A percentile compares a stretch with the other conserved stretches of the same genome.
Conservation (phyloP, 129 eudicot species). For the Scalesia atractyloides region DNA sequence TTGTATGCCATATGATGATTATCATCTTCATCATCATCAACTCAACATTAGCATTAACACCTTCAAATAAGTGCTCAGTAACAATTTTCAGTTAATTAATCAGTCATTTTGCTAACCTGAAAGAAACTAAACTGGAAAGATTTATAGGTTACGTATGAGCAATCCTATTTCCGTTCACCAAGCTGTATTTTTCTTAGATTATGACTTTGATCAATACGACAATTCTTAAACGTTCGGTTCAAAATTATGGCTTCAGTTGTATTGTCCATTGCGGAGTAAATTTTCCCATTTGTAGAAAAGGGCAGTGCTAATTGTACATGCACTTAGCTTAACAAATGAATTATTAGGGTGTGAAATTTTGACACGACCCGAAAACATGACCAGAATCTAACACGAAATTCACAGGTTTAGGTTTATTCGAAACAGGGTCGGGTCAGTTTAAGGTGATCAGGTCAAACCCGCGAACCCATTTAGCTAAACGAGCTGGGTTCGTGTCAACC, state of each 20-base stretch:
- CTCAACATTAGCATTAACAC: background rate
- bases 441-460: too few species aligned
- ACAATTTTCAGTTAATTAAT: background rate
- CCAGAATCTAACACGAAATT: too few species aligned
- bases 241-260: background rate
- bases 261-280: background rate
- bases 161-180: background rate
- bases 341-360: background rate
- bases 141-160: background rate
- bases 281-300: slow-evolving; percentile 15
- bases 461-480: too few species aligned
- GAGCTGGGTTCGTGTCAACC: too few species aligned
- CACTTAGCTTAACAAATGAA: background rate
- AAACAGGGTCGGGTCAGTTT: too few species aligned
- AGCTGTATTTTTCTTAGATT: slow-evolving; percentile 6
- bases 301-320: too few species aligned
- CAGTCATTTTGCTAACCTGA: background rate
- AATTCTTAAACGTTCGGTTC: background rate
- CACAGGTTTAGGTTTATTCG: too few species aligned
- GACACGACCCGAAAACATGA: too few species aligned
- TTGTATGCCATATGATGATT: background rate
- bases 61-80: background rate
- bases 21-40: background rate
- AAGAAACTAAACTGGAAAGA: background rate
- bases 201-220: background rate